Base-by-base conservation (phyloP, 768 basidiomycete species). In the Hydnum rufescens region DNA sequence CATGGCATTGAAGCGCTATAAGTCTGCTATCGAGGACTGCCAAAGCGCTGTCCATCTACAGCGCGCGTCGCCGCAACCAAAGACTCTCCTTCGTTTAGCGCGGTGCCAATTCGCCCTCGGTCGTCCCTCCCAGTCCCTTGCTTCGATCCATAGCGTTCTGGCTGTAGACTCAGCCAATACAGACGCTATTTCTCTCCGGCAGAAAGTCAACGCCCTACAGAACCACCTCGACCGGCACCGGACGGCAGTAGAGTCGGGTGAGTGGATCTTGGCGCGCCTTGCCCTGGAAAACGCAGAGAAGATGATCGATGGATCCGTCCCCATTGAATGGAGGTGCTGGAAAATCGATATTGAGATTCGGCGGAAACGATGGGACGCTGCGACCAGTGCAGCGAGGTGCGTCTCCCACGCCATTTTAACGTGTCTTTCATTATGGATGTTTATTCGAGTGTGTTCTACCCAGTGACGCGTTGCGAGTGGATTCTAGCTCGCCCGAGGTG, bases 21-120 rank as follows among this genome's bases (percentile, higher is more conserved):
- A 76, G 30, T 66, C 68, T 0, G 88, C 88, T 0, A 69, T 89
- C 18, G 72, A 71, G 32, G 87, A 92, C 61, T 89, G 85, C 60
- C 85, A 85, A 62, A 70, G 70, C 32, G 87, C 86, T 3, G 71
- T 74, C 0, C 64, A 74, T 0, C 67, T 87, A 3, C 83, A 88
- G 65, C 64, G 77, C 4, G 62, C 57, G 4, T 60, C 67, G 8
- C 81, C 82, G 4, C 75, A 79, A 3, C 57, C 76, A 1, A 90
- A 90, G 63, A 88, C 86, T 5, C 73, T 90, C 47, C 68, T 86
- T 32, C 81, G 88, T 2, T 74, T 88, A 3, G 85, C 82, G 0
- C 74, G 81, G 49, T 90, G 87, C 64, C 87, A 92, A 56, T 70
- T 87, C 16, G 83, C 84, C 0, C 70, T 86, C 4, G 88, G 84